Percentiles rank a stretch among this genome's conserved stretches.
Conservation (phyloP, 108 stramenopile species). For the Pseudonitzschia pungens region DNA sequence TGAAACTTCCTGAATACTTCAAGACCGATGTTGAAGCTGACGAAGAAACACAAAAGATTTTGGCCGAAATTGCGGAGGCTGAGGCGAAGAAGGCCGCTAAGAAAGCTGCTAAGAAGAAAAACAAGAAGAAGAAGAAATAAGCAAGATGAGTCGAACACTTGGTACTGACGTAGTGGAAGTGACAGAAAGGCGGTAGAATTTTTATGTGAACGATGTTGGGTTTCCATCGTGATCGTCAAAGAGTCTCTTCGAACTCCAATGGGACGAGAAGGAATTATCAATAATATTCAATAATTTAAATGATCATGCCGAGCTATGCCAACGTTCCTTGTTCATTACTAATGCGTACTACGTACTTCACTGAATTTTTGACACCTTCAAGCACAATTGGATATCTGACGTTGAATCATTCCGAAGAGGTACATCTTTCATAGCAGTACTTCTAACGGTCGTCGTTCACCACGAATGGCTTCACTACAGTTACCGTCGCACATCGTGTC, state of each 20-base stretch:
- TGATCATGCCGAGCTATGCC: background rate
- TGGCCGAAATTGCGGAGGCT: conserved; percentile 67
- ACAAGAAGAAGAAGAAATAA: conserved; percentile 56
- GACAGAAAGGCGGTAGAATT: background rate
- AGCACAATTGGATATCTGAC: no score
- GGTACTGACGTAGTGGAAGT: background rate
- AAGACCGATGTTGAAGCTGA: conserved; percentile 86
- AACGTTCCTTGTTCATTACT: background rate
- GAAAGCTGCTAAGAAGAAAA: conserved; percentile 83
- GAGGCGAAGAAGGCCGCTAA: conserved; percentile 84
- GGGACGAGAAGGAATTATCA: conserved; percentile 7
- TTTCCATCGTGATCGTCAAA: background rate
- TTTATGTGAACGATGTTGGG: background rate
- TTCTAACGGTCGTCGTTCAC: no score
- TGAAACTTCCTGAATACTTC: conserved; percentile 73
- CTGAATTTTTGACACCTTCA: no score
- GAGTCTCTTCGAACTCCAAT: background rate
- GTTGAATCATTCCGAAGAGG: no score
- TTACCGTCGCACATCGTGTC: no score
- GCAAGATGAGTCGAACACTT: background rate
- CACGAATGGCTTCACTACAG: no score
- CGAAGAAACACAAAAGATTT: conserved; percentile 76
- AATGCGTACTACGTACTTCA: no score
- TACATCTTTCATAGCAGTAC: no score
- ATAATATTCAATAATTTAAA: background rate